phyloP scores from a whole-genome alignment of 2,329 filamentous ascomycete genomes.

The Amauroascus verrucosus region DNA sequence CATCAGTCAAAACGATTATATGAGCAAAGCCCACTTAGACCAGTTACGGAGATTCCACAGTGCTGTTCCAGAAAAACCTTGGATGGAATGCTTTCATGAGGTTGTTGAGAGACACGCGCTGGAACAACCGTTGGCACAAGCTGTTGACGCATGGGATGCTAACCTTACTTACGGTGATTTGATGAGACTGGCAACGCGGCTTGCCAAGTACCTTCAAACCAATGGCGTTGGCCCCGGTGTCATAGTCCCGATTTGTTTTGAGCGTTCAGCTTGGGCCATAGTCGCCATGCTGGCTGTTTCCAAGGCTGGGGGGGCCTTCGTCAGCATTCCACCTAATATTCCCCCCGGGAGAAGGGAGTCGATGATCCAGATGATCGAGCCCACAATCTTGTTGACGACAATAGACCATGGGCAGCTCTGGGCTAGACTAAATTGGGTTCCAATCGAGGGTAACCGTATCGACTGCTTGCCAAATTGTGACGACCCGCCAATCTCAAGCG shows the following conservation, averaged over 20 bases:
- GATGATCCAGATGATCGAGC: background rate
- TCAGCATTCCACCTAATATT: slow-evolving; percentile 19
- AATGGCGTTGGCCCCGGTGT: slow-evolving; percentile 24
- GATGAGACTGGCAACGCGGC: slow-evolving; percentile 24
- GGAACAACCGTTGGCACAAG: slow-evolving; percentile 11
- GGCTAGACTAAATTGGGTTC: background rate
- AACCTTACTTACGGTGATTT: slow-evolving; percentile 22
- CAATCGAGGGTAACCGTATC: background rate
- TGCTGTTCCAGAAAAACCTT: slow-evolving; percentile 1
- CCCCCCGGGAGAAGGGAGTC: background rate
- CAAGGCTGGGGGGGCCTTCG: slow-evolving; percentile 24
- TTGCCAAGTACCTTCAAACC: slow-evolving; percentile 23
- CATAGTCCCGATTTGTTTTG: slow-evolving; percentile 23
- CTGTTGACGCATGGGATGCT: slow-evolving; percentile 25
- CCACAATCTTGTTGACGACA: background rate
- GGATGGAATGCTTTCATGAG: slow-evolving; percentile 17
- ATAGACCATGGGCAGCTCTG: background rate
- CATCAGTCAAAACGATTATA: slow-evolving; percentile 1
- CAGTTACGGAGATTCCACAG: slow-evolving; percentile 9
- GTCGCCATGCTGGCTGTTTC: slow-evolving; percentile 23
- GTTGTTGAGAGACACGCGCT: slow-evolving; percentile 12
- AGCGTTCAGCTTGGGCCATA: slow-evolving; percentile 25
- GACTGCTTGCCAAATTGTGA: background rate
- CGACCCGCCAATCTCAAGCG: background rate
- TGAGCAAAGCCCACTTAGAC: slow-evolving; percentile 8